Evolutionary conservation across 2,329 filamentous ascomycete genomes (phyloP).

Genomic region (Rhynchosporium secalis): DNA sequence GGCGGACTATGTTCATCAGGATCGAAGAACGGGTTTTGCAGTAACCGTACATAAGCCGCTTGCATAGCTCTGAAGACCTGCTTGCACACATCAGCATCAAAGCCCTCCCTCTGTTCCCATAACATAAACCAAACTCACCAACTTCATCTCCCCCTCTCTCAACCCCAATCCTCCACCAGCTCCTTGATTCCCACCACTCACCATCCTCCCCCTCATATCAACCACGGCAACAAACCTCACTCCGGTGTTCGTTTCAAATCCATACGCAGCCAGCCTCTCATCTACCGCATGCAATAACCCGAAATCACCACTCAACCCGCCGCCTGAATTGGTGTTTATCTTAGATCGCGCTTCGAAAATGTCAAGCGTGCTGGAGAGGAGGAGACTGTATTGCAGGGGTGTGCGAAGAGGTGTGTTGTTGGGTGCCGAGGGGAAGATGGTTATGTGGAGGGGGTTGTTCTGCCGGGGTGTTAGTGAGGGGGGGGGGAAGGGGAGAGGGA

Average conservation of each 20-base stretch:
- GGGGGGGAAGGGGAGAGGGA: neutral
- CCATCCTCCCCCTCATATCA: slow-evolving; percentile 74
- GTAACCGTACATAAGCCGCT: slow-evolving; percentile 81
- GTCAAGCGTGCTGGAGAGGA: slow-evolving; percentile 88
- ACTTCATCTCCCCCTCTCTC: slow-evolving; percentile 83
- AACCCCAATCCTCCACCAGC: slow-evolving; percentile 59
- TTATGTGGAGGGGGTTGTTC: slow-evolving; percentile 96
- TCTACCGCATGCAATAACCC: slow-evolving; percentile 91
- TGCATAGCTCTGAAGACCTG: slow-evolving; percentile 89
- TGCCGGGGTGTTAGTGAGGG: slow-evolving; percentile 43
- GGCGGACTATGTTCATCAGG: slow-evolving; percentile 77
- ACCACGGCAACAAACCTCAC: slow-evolving; percentile 88
- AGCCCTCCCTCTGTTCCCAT: slow-evolving; percentile 7
- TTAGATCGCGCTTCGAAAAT: slow-evolving; percentile 86
- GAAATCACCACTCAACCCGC: slow-evolving; percentile 73
- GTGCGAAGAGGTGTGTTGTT: slow-evolving; percentile 59
- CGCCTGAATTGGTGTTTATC: slow-evolving; percentile 56
- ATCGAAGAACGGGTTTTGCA: slow-evolving; percentile 94
- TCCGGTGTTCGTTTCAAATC: slow-evolving; percentile 94
- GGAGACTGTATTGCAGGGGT: slow-evolving; percentile 85
- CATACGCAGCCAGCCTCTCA: slow-evolving; percentile 89
- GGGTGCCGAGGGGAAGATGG: slow-evolving; percentile 69
- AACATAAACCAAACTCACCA: slow-evolving; percentile 51
- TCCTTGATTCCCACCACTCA: slow-evolving; percentile 34
- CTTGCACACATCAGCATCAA: slow-evolving; percentile 17